Base-by-base conservation (phyloP, 2,329 filamentous ascomycete species). In the Alternaria brassicae region DNA sequence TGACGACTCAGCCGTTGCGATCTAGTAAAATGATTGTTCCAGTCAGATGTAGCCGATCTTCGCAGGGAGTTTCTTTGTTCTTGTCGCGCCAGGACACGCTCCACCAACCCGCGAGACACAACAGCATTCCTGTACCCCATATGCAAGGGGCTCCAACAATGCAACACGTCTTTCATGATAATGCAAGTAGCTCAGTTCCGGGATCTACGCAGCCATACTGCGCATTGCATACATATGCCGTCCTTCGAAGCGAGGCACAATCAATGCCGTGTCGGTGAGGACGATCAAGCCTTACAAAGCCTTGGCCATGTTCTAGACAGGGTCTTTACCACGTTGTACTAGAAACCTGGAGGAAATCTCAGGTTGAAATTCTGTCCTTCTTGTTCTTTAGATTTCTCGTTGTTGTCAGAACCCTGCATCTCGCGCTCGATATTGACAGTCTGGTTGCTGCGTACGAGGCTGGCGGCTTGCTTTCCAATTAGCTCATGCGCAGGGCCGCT, bases 51-150 rank as follows among this genome's bases (percentile, higher is more conserved):
- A 73, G 67, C 57, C 56, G 61, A 68, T 53, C 58, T 68, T 72
- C 66, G 65, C 68, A 69, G 66, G 58, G 47, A 51, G 60, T 69
- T 77, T 74, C 75, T 77, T 78, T 77, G 74, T 78, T 73, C 71
- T 64, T 50, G 58, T 53, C 57, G 59, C 61, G 74, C 70, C 65
- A 71, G 74, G 71, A 67, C 68, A 64, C 58, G 50, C 42, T 61
- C 64, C 60, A 62, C 67, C 65, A 57, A 61, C 60, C 56, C 47
- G 54, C 70, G 64, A 77, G 72, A 78, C 76, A 77, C 75, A 73
- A 70, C 69, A 69, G 61, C 65, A 68, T 66, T 67, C 63, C 61
- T 63, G 53, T 45, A 54, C 61, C 63, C 62, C 53, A 57, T 60
- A 75, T 74, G 76, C 72, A 78, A 78, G 76, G 76, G 71, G 65